These are phyloP conservation scores for Kurtzmaniella quercitrusa DNA, from an alignment of 1,139 yeast species.

Conservation along the genomic window DNA sequence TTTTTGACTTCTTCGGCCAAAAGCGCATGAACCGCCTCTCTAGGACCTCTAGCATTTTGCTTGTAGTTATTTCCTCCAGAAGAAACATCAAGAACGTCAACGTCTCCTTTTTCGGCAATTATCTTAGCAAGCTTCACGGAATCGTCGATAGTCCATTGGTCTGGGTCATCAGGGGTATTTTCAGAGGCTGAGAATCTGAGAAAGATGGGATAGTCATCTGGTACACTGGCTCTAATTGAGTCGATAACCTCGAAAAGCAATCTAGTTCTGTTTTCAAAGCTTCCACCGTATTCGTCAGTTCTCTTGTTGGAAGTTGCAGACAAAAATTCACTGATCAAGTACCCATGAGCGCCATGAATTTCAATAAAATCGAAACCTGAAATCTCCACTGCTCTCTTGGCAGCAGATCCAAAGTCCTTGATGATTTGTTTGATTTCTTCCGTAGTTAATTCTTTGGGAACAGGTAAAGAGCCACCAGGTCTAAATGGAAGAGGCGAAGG, in stretches of 20 bases:
- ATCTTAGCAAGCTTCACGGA: constrained; percentile 36
- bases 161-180: constrained; percentile 25
- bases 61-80: constrained; percentile 42
- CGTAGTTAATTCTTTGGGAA: constrained; percentile 28
- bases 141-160: constrained; percentile 46
- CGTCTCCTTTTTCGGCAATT: constrained; percentile 35
- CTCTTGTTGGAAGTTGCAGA: constrained; percentile 45
- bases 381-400: constrained; percentile 41
- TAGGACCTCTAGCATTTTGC: constrained; percentile 17
- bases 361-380: constrained; percentile 70
- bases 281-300: constrained; percentile 66
- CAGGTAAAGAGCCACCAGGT: constrained; percentile 23
- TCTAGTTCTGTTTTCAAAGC: constrained; percentile 36
- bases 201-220: constrained; percentile 34
- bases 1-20: constrained; percentile 40
- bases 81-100: constrained; percentile 50
- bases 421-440: constrained; percentile 32
- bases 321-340: constrained; percentile 58
- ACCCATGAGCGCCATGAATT: constrained; percentile 68
- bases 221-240: constrained; percentile 28
- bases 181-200: constrained; percentile 44
- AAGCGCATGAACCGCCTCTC: constrained; percentile 28
- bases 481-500: constrained; percentile 41
- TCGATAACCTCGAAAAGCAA: constrained; percentile 32
- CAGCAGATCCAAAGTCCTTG: constrained; percentile 37